Evolutionary conservation across 2,329 filamentous ascomycete species (phyloP), one percentile per base, ranked within the genome.

Genomic region (Fusarium sp.): DNA sequence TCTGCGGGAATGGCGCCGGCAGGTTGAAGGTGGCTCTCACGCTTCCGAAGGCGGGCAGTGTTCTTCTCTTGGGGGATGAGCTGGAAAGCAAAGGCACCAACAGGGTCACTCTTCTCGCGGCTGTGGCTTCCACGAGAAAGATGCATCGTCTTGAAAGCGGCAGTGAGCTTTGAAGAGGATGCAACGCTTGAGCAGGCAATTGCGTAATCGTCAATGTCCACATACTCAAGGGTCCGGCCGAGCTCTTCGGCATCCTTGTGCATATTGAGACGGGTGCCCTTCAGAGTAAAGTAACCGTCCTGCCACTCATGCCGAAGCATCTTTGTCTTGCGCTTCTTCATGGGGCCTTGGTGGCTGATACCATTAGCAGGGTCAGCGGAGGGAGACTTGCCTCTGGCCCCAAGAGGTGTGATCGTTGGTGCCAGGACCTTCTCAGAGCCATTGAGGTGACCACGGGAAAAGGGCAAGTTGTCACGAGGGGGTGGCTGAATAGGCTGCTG

Each of bases 271-370:
- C 90, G 89, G 33, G 91, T 94, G 66, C 92, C 92, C 78, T 91
- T 91, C 72, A 98, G 91, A 33, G 94, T 94, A 82, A 96, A 97
- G 85, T 96, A 96, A 76, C 94, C 92, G 81, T 97, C 94, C 79
- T 95, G 91, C 95, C 95, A 98, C 84, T 98, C 95, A 82, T 97
- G 94, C 48, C 94, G 93, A 69, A 98, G 89, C 86, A 98, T 91
- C 79, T 91, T 91, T 39, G 93, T 97, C 85, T 94, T 94, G 80
- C 96, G 94, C 87, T 97, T 98, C 87, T 94, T 95, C 91, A 99
- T 97, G 83, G 92, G 95, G 4, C 96, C 96, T 56, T 93, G 90
- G 82, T 95, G 94, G 39, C 90, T 89, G 72, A 92, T 83, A 64
- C 90, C 90, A 60, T 87, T 84, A 57, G 81, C 79, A 66, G 83